Conservation (phyloP, 495 filamentous ascomycete genomes). For the Neurospora sp. region DNA sequence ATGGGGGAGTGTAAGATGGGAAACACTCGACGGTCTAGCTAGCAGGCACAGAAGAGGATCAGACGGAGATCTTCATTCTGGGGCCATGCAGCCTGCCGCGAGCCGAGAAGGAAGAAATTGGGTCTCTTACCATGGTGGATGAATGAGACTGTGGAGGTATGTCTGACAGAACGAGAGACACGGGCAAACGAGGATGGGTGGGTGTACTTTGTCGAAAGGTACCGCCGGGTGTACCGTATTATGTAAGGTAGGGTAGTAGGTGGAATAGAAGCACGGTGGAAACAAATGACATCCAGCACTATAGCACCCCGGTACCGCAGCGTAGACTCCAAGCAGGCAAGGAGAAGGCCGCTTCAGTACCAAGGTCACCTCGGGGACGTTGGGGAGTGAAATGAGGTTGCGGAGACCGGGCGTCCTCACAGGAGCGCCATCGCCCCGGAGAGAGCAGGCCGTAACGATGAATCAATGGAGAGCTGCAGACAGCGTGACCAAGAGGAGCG, state of each 20-base stretch:
- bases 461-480: slow-evolving; percentile 15
- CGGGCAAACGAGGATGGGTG: slow-evolving; percentile 13
- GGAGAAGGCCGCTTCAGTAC: slow-evolving; percentile 8
- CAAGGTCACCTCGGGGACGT: slow-evolving; percentile 20
- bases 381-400: slow-evolving; percentile 16
- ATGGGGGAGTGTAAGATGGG: slow-evolving; percentile 5
- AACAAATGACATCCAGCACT: not conserved
- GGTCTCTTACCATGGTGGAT: slow-evolving; percentile 35
- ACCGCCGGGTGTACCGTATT: slow-evolving; percentile 15
- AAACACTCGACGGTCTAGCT: slow-evolving; percentile 4
- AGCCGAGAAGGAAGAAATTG: slow-evolving; percentile 11
- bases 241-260: slow-evolving; percentile 3
- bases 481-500: slow-evolving; percentile 24
- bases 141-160: not conserved
- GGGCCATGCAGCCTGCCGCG: slow-evolving; percentile 25
- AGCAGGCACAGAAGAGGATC: slow-evolving; percentile 5
- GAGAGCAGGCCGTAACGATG: slow-evolving; percentile 6
- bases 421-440: slow-evolving; percentile 19
- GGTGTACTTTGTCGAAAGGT: slow-evolving; percentile 15
- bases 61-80: slow-evolving; percentile 9
- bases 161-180: slow-evolving; percentile 16
- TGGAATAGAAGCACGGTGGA: slow-evolving; percentile 9
- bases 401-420: slow-evolving; percentile 28
- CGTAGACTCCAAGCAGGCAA: slow-evolving; percentile 5
- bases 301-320: slow-evolving; percentile 7